Conservation (phyloP, 1,284 basidiomycete genomes). For the Microbotryum violaceum region DNA sequence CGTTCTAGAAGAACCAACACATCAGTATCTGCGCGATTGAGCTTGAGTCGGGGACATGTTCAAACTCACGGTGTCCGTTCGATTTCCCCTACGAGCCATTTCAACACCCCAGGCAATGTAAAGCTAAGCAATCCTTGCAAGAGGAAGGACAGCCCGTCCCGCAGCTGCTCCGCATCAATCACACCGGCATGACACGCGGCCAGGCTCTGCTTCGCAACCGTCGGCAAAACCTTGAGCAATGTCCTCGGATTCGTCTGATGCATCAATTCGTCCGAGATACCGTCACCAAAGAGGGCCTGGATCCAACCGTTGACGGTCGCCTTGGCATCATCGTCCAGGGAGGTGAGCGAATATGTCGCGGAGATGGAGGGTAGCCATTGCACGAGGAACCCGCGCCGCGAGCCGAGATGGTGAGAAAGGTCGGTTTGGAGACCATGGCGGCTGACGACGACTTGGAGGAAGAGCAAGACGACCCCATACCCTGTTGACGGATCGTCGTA, state of each 20-base stretch:
- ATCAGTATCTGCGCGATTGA: too few species aligned
- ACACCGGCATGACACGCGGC: conserved; percentile 43
- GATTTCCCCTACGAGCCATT: conserved; percentile 36
- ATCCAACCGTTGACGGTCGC: conserved; percentile 40
- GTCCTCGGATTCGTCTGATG: conserved; percentile 43
- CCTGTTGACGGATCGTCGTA: conserved; percentile 16
- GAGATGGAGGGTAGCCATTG: conserved; percentile 30
- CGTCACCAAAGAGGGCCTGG: conserved; percentile 41
- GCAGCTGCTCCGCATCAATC: conserved; percentile 47
- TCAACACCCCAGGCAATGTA: conserved; percentile 46
- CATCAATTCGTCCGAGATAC: conserved; percentile 43
- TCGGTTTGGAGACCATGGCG: conserved; percentile 28
- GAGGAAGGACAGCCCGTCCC: conserved; percentile 48
- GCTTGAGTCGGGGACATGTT: background rate
- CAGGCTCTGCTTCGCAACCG: conserved; percentile 48
- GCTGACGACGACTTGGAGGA: conserved; percentile 38
- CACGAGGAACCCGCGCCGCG: conserved; percentile 24
- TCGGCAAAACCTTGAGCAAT: conserved; percentile 44
- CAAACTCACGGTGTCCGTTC: conserved; percentile 18
- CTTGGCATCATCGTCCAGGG: conserved; percentile 38
- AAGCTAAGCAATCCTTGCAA: conserved; percentile 48
- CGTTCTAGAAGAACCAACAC: background rate
- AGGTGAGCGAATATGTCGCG: conserved; percentile 35
- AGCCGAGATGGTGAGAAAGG: conserved; percentile 31
- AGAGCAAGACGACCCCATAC: conserved; percentile 42